Evolutionary conservation across 805 yeast species (phyloP), one percentile per base, ranked within the genome.

Genomic region (Metschnikowia peoriensis): DNA sequence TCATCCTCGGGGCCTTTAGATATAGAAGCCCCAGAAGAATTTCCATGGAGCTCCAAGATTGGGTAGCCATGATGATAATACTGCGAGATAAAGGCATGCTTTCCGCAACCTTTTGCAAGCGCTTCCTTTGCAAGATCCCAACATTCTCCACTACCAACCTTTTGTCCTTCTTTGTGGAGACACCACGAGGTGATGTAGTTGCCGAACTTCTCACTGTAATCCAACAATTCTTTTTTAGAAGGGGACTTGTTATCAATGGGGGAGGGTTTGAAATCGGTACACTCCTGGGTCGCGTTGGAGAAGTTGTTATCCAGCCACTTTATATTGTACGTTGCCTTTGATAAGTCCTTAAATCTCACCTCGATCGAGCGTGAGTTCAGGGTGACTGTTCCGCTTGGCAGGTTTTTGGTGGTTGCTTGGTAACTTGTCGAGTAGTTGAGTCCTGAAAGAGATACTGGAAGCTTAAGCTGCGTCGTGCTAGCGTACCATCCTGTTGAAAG

Each of bases 51-150:
- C 47, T 64, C 62, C 38, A 73, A 59, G 37, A 73, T 67, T 1
- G 77, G 77, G 46, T 48, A 73, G 1, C 86, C 86, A 58, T 82
- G 85, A 22, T 65, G 70, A 12, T 63, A 59, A 15, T 79, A 79
- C 14, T 72, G 66, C 14, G 82, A 76, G 2, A 80, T 77, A 64
- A 81, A 80, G 0, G 86, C 85, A 60, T 80, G 81, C 29, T 74
- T 78, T 0, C 85, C 85, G 61, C 85, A 81, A 0, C 82, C 82
- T 53, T 78, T 76, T 46, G 68, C 63, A 41, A 82, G 66, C 0
- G 85, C 84, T 46, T 79, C 80, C 48, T 72, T 77, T 0, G 85
- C 86, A 52, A 82, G 71, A 35, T 82, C 82, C 85, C 85, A 82
- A 57, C 86, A 81, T 58, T 82, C 85, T 7, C 86, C 86, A 39